These are phyloP conservation scores for Psilocybe cubensis DNA, from an alignment of 768 basidiomycete species.

Conservation along the genomic window DNA sequence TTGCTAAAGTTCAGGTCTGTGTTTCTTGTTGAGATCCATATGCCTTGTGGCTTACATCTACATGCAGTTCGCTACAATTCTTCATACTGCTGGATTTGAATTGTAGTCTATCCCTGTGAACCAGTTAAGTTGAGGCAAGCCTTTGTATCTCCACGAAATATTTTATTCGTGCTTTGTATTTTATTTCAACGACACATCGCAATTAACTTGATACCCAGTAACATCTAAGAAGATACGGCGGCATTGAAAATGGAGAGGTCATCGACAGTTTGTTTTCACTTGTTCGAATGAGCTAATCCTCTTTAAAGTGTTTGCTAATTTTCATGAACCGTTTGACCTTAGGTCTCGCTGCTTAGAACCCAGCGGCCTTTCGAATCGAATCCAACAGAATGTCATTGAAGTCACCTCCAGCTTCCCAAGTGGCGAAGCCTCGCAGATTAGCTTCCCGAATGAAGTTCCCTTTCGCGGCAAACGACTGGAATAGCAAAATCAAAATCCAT, in stretches of 20 bases:
- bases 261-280: neutral
- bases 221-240: neutral
- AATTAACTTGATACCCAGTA: neutral
- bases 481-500: neutral
- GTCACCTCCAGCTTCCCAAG: conserved; percentile 79
- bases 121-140: neutral
- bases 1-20: conserved; percentile 86
- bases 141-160: neutral
- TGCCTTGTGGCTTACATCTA: neutral
- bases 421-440: conserved; percentile 63
- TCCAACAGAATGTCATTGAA: conserved; percentile 48
- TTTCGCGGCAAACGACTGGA: conserved; percentile 51
- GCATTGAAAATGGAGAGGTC: neutral
- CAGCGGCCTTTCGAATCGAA: conserved; percentile 38
- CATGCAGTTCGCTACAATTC: conserved; percentile 63
- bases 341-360: neutral
- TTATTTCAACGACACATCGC: neutral
- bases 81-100: conserved; percentile 72
- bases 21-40: neutral
- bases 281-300: too few species aligned
- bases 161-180: neutral
- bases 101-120: conserved; percentile 17
- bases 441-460: conserved; percentile 56
- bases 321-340: neutral
- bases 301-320: too few species aligned